Conservation (phyloP, 805 yeast genomes). For the Metschnikowia corniflorae region DNA sequence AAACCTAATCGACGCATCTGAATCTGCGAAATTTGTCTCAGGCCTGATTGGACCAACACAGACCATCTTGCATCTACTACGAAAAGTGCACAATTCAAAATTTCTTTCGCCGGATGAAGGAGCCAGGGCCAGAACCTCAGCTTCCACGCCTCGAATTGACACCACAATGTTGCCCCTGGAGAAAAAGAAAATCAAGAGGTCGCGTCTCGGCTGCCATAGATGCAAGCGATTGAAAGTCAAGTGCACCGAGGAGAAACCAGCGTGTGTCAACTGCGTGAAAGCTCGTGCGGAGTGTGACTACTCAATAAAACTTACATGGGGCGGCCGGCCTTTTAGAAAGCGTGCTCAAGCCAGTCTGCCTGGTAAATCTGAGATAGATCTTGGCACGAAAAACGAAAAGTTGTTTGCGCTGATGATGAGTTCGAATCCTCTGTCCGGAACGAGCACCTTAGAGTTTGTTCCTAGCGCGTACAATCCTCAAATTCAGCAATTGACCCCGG, state of each 20-base stretch:
- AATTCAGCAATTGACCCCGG: too few species aligned
- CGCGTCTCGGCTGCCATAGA: constrained; percentile 57
- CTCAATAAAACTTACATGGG: constrained; percentile 64
- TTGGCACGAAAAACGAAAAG: neutral
- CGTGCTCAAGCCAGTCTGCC: constrained; percentile 25
- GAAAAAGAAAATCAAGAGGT: constrained; percentile 35
- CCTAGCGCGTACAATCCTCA: constrained; percentile 4
- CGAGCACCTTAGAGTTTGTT: constrained; percentile 9
- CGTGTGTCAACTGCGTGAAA: constrained; percentile 54
- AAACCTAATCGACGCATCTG: too few species aligned
- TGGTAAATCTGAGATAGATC: neutral
- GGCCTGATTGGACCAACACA: too few species aligned
- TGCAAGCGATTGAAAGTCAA: constrained; percentile 63
- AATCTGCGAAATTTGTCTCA: too few species aligned
- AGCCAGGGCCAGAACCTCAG: too few species aligned
- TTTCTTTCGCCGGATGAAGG: too few species aligned
- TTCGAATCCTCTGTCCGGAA: neutral
- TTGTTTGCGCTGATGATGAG: neutral
- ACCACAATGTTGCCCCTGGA: constrained; percentile 4
- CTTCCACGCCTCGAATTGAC: too few species aligned
- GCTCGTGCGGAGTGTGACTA: constrained; percentile 55
- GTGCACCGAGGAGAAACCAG: constrained; percentile 67
- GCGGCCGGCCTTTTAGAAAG: constrained; percentile 62
- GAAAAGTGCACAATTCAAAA: too few species aligned
- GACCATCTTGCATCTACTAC: too few species aligned